Base-by-base conservation (phyloP, 495 filamentous ascomycete genomes). In the Penicillium chermesinum region DNA sequence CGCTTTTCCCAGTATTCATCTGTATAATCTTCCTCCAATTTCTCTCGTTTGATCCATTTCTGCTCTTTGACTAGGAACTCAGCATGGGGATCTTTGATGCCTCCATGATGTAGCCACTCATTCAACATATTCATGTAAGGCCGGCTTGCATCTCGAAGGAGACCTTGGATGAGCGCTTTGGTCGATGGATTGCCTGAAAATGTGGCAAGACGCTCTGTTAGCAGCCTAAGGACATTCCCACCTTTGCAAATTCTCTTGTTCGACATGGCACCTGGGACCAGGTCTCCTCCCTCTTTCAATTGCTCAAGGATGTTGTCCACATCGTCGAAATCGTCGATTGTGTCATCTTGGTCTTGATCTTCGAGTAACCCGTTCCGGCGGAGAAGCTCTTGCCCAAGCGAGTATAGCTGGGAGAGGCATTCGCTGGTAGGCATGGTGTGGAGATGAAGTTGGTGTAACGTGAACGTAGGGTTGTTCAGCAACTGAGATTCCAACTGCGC, bases 1-100 rank as follows among this genome's bases (percentile, higher is more conserved):
- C 93, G 78, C 64, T 95, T 89, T 59, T 97, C 93, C 93, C 93
- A 98, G 65, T 98, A 98, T 55, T 97, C 93, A 59, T 98, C 93
- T 0, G 91, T 97, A 56, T 96, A 98, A 66, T 98, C 93, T 58
- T 95, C 83, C 61, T 96, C 89, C 9, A 98, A 70, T 56, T 86
- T 79, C 57, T 96, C 94, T 15, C 93, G 80, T 44, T 84, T 84
- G 56, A 98, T 97, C 58, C 89, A 93, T 66, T 91, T 91, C 61
- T 95, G 90, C 64, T 98, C 93, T 53, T 89, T 94, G 52, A 98
- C 83, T 32, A 98, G 69, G 59, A 98, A 98, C 62, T 98, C 93
- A 10, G 79, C 81, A 63, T 96, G 94, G 1, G 91, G 89, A 64
- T 98, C 93, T 61, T 84, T 87, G 62, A 98, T 97, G 33, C 85